Evolutionary conservation across 2,329 filamentous ascomycete genomes (phyloP), one percentile per base, ranked within the genome.

Genomic region (Beauveria medogensis): DNA sequence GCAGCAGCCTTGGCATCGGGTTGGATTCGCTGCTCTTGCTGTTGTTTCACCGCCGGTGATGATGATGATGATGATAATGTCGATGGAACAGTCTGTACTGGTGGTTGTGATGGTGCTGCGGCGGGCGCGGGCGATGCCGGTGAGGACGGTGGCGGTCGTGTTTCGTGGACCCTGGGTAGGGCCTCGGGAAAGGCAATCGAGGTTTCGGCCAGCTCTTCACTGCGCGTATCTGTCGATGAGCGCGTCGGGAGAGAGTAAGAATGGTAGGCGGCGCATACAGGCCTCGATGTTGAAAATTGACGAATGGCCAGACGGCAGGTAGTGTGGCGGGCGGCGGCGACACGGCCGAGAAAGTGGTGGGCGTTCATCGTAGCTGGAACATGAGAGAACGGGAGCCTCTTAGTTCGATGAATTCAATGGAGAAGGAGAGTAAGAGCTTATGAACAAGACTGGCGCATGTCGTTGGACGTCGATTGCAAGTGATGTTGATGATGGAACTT

Each of bases 161-260:
- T 82, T 71, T 83, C 80, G 70, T 82, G 79, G 51, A 81, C 75
- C 63, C 74, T 70, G n/a, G 80, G 80, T 24, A 82, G 69, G 20
- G 72, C 67, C 40, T 76, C 71, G 30, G 78, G 75, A 57, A 74
- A 75, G 16, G 78, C 71, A 65, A 81, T 79, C 16, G 81, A 77
- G 20, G 77, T 77, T 65, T 80, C 78, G 55, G 76, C 73, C 24
- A 77, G 72, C 53, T 74, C 73, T 62, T 77, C 75, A 67, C 74
- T 77, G 61, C 76, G 73, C 18, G 77, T 73, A 20, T 73, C 70
- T 48, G 75, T 69, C 18, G 78, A 68, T 18, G 73, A 70, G 51
- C 73, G 76, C 3, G 78, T 68, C 55, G 74, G 78, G 40, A 83
- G 74, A 18, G 79, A 72, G 65, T 84, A 83, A 55, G 80, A 75